Conservation (phyloP, 805 yeast species). For the Wickerhamomyces kurtzmanii region DNA sequence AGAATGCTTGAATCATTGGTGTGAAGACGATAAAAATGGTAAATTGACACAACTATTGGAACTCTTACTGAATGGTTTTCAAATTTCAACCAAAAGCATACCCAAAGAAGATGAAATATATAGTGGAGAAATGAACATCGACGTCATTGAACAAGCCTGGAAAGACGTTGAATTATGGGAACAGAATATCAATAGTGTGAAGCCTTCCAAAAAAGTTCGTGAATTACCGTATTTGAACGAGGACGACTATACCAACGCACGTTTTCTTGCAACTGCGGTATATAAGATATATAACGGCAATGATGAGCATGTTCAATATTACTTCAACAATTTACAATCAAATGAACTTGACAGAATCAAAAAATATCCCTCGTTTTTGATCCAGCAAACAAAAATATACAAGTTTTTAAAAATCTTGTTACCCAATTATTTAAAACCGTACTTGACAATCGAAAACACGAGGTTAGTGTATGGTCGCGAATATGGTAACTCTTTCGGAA, state of each 20-base stretch:
- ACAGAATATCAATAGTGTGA: slow-evolving; percentile 18
- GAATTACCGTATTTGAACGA: slow-evolving; percentile 36
- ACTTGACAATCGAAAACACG: slow-evolving; percentile 27
- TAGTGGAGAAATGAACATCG: slow-evolving; percentile 8
- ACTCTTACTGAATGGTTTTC: slow-evolving; percentile 10
- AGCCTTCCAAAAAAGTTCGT: slow-evolving; percentile 22
- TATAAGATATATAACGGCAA: slow-evolving; percentile 18
- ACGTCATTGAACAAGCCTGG: slow-evolving; percentile 26
- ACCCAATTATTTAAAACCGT: slow-evolving; percentile 22
- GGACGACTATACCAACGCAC: slow-evolving; percentile 41
- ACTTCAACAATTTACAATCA: slow-evolving; percentile 37
- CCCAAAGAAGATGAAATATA: slow-evolving; percentile 3
- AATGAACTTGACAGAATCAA: slow-evolving; percentile 37
- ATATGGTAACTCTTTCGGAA: slow-evolving; percentile 61
- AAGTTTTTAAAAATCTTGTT: slow-evolving; percentile 33
- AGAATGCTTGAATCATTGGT: slow-evolving; percentile 29
- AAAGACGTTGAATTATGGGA: slow-evolving; percentile 27
- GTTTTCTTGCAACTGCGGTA: slow-evolving; percentile 32
- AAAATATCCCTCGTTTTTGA: slow-evolving; percentile 35
- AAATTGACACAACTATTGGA: slow-evolving; percentile 27
- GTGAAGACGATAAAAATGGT: slow-evolving; percentile 22
- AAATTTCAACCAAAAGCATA: slow-evolving; percentile 20
- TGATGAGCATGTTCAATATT: slow-evolving; percentile 6
- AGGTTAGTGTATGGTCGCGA: slow-evolving; percentile 47
- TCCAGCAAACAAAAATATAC: slow-evolving; percentile 36